Evolutionary conservation across 169 alveolate species (phyloP).

Genomic region (Plasmodium yoelii): DNA sequence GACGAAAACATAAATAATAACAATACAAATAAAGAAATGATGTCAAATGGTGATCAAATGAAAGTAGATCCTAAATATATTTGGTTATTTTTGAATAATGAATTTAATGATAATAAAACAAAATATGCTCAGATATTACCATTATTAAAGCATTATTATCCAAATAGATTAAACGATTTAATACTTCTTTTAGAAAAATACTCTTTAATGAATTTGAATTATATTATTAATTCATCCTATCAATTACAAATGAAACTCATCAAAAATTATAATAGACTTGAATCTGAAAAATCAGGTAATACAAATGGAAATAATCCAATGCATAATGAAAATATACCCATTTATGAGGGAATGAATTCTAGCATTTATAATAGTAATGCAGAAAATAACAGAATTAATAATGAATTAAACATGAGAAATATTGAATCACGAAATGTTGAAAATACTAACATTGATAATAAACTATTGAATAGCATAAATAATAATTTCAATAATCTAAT

Average conservation of each 20-base stretch:
- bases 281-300: background rate
- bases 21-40: conserved; percentile 10
- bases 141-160: conserved; percentile 36
- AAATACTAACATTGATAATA: background rate
- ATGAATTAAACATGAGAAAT: background rate
- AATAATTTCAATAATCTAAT: conserved; percentile 3
- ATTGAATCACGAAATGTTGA: too few relatives aligned
- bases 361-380: background rate
- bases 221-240: conserved; percentile 23
- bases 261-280: background rate
- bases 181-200: conserved; percentile 32
- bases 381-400: background rate
- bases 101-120: conserved; percentile 41
- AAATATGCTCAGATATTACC: conserved; percentile 46
- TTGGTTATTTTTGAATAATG: conserved; percentile 63
- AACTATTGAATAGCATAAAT: conserved; percentile 5
- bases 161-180: conserved; percentile 34
- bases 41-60: conserved; percentile 8
- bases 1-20: conserved; percentile 5
- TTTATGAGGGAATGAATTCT: background rate
- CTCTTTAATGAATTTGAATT: conserved; percentile 13
- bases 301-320: background rate
- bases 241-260: conserved; percentile 9
- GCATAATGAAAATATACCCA: background rate
- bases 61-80: conserved; percentile 36